Evolutionary conservation across 345 rosid species (phyloP).

Genomic region (Citrus trifoliata): DNA sequence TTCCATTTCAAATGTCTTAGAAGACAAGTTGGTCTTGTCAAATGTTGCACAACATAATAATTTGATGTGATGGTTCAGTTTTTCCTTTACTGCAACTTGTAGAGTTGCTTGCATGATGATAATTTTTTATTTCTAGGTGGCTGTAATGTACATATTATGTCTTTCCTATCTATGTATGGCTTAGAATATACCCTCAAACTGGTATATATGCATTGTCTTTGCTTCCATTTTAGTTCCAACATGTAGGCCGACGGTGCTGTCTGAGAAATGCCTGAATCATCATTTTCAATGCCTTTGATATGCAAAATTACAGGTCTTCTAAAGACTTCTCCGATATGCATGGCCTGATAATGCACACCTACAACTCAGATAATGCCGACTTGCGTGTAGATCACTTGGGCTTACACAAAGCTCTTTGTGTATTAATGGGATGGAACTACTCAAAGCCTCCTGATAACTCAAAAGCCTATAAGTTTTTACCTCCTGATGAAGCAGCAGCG

Average conservation of each 20-base stretch:
- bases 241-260: constrained; percentile 29
- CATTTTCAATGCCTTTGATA: constrained; percentile 60
- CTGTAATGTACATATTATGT: not conserved
- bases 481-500: constrained; percentile 71
- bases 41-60: not conserved
- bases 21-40: not conserved
- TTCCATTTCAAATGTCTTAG: not conserved
- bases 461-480: constrained; percentile 72
- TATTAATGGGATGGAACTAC: constrained; percentile 94
- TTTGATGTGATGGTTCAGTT: not conserved
- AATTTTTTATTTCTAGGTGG: not conserved
- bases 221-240: constrained; percentile 22
- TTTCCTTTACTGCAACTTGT: not conserved
- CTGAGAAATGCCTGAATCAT: constrained; percentile 39
- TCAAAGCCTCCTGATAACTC: constrained; percentile 83
- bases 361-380: constrained; percentile 74
- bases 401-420: constrained; percentile 91
- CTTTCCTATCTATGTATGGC: not conserved
- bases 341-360: constrained; percentile 88
- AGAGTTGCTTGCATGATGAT: not conserved
- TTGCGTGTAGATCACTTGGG: constrained; percentile 89
- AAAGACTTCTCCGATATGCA: constrained; percentile 89
- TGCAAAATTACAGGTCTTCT: constrained; percentile 82
- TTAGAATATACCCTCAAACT: constrained; percentile 3
- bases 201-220: constrained; percentile 12